phyloP scores from a whole-genome alignment of 371 early-diverging fungal species.

The Lichtheimia hyalospora region DNA sequence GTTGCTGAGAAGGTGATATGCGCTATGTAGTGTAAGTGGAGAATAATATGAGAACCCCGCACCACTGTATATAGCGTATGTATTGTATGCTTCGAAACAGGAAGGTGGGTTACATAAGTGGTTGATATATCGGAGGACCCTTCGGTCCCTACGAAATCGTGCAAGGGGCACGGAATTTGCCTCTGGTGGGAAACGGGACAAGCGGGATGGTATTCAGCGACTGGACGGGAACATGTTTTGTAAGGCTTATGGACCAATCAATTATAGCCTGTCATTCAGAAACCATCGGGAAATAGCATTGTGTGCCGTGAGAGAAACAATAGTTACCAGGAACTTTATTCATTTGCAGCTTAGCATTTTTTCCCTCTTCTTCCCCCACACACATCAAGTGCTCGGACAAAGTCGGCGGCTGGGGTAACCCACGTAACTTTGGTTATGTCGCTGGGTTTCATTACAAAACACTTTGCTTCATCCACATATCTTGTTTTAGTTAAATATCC shows the following conservation, averaged over 20 bases:
- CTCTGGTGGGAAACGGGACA: conserved; percentile 8
- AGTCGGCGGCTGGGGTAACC: conserved; percentile 6
- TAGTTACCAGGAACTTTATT: conserved; percentile 2
- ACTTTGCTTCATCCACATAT: background rate
- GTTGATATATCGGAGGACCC: conserved; percentile 2
- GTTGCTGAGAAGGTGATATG: background rate
- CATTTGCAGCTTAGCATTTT: conserved; percentile 3
- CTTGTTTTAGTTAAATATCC: conserved; percentile 9
- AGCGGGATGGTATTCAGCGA: conserved; percentile 4
- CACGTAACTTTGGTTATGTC: background rate
- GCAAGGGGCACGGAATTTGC: conserved; percentile 4
- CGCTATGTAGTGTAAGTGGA: background rate
- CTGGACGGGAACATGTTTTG: conserved; percentile 7
- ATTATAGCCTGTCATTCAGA: background rate
- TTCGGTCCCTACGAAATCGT: conserved; percentile 9
- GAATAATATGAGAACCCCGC: no score
- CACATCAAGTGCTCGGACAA: conserved; percentile 5
- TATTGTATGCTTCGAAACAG: background rate
- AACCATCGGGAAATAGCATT: conserved; percentile 3
- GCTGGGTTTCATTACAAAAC: background rate
- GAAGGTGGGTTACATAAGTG: conserved; percentile 12
- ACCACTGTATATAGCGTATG: background rate
- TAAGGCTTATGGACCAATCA: conserved; percentile 9
- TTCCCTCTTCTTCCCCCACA: conserved; percentile 2
- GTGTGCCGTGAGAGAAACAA: conserved; percentile 2